Base-by-base conservation (phyloP, 495 filamentous ascomycete genomes). In the Chaetomidium leptoderma region DNA sequence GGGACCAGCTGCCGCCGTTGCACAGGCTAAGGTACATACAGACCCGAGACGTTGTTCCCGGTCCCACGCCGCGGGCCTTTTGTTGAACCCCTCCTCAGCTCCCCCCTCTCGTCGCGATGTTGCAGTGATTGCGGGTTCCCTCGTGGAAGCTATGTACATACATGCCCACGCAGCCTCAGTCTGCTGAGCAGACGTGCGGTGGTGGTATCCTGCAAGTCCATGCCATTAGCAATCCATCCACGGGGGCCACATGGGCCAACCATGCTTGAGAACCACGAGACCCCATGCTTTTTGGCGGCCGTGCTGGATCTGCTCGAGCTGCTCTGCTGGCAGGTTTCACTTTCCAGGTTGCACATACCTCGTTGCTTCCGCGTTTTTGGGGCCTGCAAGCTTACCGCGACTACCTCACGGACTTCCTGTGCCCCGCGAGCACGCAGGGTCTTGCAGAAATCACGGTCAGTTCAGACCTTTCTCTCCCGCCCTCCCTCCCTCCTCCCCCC, bases 291-390 rank as follows among this genome's bases (percentile, higher is more conserved):
- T 37, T 55, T n/a, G n/a, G 53, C 32, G 32, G 32, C 42, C 29
- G 30, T 29, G 46, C 30, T 48, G 44, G 19, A 30, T 35, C 43
- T 46, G 49, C 56, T 53, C 30, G n/a, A n/a, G 46, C 56, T 66
- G 55, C 55, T 54, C 58, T 59, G 49, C 53, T 68, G 60, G 66
- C 59, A 63, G 49, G 58, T 62, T 51, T 63, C 58, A 57, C 47
- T 45, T 48, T 16, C 32, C 23, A 4, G 19, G 47, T 51, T 36
- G 32, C 47, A 51, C 47, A 51, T 51, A 17, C 21, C 32, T 26
- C 19, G n/a, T 37, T 37, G 5, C 5, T 26, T 37, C 4, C 0
- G 32, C 11, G 30, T 14, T 26, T 37, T 9, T n/a, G n/a, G 11
- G 2, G 8, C 17, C 14, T n/a, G 14, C 26, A 5, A 10, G 4